Evolutionary conservation across 345 rosid species (phyloP).

Genomic region (Citropsis articulata): DNA sequence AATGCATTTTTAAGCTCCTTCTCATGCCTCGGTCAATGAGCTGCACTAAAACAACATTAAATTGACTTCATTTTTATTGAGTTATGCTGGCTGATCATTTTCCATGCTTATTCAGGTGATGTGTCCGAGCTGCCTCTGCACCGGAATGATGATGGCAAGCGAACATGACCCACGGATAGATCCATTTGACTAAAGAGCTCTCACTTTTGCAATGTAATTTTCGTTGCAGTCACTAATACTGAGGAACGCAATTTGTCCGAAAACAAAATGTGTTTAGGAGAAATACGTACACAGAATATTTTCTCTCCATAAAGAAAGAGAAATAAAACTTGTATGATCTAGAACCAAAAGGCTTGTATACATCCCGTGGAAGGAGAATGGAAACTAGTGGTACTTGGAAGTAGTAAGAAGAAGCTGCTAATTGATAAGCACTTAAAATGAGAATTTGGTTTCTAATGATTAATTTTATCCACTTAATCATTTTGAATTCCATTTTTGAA

Average conservation of each 20-base stretch:
- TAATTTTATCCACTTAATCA: too few relatives aligned
- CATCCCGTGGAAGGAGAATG: background rate
- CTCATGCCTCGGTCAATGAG: background rate
- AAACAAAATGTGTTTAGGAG: background rate
- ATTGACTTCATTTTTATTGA: background rate
- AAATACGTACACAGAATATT: too few relatives aligned
- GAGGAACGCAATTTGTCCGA: background rate
- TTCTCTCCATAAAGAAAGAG: background rate
- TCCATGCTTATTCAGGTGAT: constrained; percentile 51
- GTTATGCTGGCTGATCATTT: constrained; percentile 7
- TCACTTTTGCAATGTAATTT: constrained; percentile 4
- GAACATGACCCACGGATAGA: constrained; percentile 81
- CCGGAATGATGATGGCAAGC: constrained; percentile 77
- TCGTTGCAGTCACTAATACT: background rate
- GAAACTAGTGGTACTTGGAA: background rate
- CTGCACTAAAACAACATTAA: background rate
- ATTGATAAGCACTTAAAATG: background rate
- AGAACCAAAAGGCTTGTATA: background rate
- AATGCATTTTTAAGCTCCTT: background rate
- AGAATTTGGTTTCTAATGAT: too few relatives aligned
- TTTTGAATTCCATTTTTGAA: too few relatives aligned
- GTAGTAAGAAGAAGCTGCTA: background rate
- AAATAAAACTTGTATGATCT: background rate
- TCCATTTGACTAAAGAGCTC: constrained; percentile 54
- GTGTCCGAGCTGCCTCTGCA: constrained; percentile 94